Percentiles rank a stretch among this genome's conserved stretches.
Conservation (phyloP, 2,329 filamentous ascomycete species). For the Aspergillus japonicus region DNA sequence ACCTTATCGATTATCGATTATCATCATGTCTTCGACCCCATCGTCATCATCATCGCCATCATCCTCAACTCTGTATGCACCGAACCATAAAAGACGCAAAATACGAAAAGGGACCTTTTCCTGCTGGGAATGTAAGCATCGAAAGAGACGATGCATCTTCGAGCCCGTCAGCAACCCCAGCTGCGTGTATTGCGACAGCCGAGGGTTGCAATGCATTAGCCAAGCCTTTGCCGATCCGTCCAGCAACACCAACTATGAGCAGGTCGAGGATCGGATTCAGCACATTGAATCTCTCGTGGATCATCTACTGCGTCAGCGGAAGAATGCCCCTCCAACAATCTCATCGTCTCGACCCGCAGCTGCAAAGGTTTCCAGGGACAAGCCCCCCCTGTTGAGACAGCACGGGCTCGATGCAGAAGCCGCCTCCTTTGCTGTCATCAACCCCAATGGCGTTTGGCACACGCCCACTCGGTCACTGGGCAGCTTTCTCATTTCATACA, state of each 20-base stretch:
- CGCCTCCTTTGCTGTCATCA: neutral
- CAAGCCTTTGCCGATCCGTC: constrained; percentile 3
- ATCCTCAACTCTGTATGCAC: too few species aligned
- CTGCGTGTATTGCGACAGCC: constrained; percentile 3
- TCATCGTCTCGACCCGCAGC: too few species aligned
- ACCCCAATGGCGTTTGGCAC: neutral
- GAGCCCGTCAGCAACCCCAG: neutral
- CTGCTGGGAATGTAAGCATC: constrained; percentile 12
- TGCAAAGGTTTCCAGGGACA: neutral
- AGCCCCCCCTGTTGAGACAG: neutral
- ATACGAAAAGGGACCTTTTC: constrained; percentile 7
- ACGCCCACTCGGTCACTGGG: neutral
- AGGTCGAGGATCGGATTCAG: neutral
- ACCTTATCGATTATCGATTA: too few species aligned
- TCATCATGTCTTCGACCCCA: neutral
- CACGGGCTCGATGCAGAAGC: neutral
- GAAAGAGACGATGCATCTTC: constrained; percentile 9
- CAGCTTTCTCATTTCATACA: neutral
- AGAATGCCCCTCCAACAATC: neutral
- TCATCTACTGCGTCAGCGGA: neutral
- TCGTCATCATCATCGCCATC: neutral
- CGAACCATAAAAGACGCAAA: neutral
- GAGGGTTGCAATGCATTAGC: constrained; percentile 1
- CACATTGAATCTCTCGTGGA: neutral
- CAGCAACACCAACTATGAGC: neutral